A percentile compares a stretch with the other conserved stretches of the same genome.
These are phyloP conservation scores for Chenopodium quinoa DNA, from an alignment of 148 eudicot species.

Conservation along the genomic window DNA sequence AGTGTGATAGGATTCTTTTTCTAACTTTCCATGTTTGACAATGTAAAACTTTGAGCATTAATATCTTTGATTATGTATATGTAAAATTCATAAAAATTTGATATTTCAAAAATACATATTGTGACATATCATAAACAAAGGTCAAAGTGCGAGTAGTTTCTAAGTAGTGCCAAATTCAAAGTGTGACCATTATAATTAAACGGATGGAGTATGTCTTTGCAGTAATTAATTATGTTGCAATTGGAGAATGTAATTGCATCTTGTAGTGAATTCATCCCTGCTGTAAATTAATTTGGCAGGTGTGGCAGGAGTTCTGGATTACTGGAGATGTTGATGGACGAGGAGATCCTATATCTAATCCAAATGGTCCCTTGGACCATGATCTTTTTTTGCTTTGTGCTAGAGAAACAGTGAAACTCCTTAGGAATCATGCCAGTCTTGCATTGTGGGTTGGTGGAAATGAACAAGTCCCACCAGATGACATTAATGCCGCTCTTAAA, in stretches of 20 bases:
- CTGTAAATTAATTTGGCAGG: conserved; percentile 41
- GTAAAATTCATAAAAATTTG: no score
- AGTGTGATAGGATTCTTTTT: not conserved
- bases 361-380: conserved; percentile 94
- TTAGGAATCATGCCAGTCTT: conserved; percentile 95
- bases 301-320: conserved; percentile 99
- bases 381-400: conserved; percentile 92
- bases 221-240: not conserved
- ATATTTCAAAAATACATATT: no score
- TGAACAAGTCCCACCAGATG: conserved; percentile 93
- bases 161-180: no score
- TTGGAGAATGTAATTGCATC: not conserved
- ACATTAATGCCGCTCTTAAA: conserved; percentile 70
- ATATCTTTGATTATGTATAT: no score
- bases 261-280: not conserved
- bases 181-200: no score
- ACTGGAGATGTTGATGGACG: conserved; percentile 97
- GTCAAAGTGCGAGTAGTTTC: no score
- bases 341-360: conserved; percentile 89
- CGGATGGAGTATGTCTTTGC: not conserved
- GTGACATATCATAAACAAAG: no score
- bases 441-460: conserved; percentile 99
- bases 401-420: conserved; percentile 85
- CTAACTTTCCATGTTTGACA: no score
- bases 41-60: no score